Percentiles rank a stretch among this genome's conserved stretches.
Evolutionary conservation across 371 early-diverging fungal genomes (phyloP).

Genomic region (Circinella umbellata): DNA sequence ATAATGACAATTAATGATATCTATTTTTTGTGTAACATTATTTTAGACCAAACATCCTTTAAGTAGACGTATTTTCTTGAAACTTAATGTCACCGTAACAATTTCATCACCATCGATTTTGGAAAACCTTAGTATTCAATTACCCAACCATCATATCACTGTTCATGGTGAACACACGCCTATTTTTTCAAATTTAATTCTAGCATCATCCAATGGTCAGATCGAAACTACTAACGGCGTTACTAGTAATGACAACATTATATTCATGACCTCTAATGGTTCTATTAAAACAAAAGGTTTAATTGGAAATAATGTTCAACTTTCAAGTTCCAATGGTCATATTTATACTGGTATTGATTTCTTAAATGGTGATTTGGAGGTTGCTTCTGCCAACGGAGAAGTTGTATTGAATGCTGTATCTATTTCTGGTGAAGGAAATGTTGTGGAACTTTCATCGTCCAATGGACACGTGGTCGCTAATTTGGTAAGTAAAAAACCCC

Average conservation of each 20-base stretch:
- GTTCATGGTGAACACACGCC: neutral
- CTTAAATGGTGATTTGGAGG: neutral
- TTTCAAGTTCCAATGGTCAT: neutral
- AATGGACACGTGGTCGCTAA: slow-evolving; percentile 1
- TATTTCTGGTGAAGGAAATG: neutral
- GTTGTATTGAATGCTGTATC: neutral
- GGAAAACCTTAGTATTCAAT: neutral
- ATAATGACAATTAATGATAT: neutral
- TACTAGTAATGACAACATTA: neutral
- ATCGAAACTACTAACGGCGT: neutral
- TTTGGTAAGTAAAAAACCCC: neutral
- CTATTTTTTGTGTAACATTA: too few species aligned
- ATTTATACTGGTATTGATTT: neutral
- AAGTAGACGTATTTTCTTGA: neutral
- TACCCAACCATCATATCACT: neutral
- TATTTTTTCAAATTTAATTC: neutral
- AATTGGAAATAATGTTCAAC: neutral
- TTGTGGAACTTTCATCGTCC: neutral
- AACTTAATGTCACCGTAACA: neutral
- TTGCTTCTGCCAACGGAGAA: neutral
- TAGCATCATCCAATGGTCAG: neutral
- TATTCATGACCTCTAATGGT: neutral
- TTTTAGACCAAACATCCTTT: neutral
- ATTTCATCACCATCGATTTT: neutral
- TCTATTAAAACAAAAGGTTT: neutral